Conservation (phyloP, 208 protist genomes). For the Acanthamoeba castellanii region DNA sequence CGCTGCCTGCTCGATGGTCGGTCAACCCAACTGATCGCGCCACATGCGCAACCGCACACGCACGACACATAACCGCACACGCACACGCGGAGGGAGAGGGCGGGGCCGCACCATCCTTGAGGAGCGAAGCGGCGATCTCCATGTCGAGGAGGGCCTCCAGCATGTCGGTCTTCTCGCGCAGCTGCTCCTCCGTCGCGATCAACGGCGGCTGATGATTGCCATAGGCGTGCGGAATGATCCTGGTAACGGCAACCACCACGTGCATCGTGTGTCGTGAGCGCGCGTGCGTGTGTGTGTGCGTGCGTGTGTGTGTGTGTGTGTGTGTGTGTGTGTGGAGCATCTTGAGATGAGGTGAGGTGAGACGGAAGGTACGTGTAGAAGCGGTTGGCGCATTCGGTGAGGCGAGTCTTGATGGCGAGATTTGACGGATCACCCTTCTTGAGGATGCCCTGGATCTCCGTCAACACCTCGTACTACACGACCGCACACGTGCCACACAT, state of each 20-base stretch:
- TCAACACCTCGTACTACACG: conserved; percentile 75
- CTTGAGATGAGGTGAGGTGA: background rate
- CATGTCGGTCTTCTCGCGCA: conserved; percentile 75
- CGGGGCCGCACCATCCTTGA: background rate
- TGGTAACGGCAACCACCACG: background rate
- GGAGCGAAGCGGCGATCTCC: conserved; percentile 37
- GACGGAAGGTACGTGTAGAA: conserved; percentile 76
- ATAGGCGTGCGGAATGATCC: conserved; percentile 66
- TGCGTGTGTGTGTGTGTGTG: no score
- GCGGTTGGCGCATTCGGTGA: conserved; percentile 25
- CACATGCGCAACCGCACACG: background rate
- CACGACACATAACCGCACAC: no score
- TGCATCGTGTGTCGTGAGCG: no score
- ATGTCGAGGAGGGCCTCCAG: conserved; percentile 73
- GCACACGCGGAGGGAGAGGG: background rate
- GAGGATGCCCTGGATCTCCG: conserved; percentile 42
- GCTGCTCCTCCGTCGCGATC: conserved; percentile 41
- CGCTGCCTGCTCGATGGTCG: background rate
- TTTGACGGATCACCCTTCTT: background rate
- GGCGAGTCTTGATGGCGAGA: background rate
- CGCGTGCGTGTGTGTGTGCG: no score
- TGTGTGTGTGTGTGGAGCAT: no score
- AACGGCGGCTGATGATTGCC: background rate
- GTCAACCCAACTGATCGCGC: background rate
- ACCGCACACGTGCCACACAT: no score